phyloP scores from a whole-genome alignment of 2,329 filamentous ascomycete genomes.

The Fusarium agapanthi region DNA sequence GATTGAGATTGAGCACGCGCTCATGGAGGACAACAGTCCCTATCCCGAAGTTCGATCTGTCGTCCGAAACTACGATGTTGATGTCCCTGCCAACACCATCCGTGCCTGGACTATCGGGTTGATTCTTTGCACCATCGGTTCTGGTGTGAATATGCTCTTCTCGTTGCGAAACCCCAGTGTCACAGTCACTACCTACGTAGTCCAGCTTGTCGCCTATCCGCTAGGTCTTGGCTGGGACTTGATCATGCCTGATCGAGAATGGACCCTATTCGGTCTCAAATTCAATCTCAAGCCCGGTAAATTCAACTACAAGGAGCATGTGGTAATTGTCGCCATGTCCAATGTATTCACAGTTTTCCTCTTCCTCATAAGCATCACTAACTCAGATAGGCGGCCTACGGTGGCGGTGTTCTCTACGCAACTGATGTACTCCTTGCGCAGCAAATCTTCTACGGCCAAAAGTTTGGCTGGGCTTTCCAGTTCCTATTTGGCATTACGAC shows the following conservation, averaged over 20 bases:
- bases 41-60: constrained; percentile 74
- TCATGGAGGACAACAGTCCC: constrained; percentile 71
- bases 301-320: constrained; percentile 71
- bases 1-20: constrained; percentile 64
- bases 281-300: constrained; percentile 66
- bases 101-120: constrained; percentile 71
- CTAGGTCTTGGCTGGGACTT: constrained; percentile 64
- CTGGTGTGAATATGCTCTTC: constrained; percentile 69
- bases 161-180: constrained; percentile 67
- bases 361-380: constrained; percentile 23
- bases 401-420: constrained; percentile 65
- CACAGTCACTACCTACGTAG: constrained; percentile 67
- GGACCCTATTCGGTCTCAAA: constrained; percentile 60
- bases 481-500: constrained; percentile 63
- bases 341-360: constrained; percentile 56
- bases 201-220: constrained; percentile 70
- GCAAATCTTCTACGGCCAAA: constrained; percentile 65
- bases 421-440: constrained; percentile 61
- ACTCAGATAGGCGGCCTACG: constrained; percentile 60
- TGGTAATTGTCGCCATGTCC: constrained; percentile 70
- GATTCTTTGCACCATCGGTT: constrained; percentile 68
- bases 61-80: constrained; percentile 71
- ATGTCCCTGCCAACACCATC: constrained; percentile 70
- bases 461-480: constrained; percentile 64
- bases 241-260: constrained; percentile 62